These are phyloP conservation scores for Calonectria hawksworthii DNA, from an alignment of 2,329 filamentous ascomycete species.

Conservation along the genomic window DNA sequence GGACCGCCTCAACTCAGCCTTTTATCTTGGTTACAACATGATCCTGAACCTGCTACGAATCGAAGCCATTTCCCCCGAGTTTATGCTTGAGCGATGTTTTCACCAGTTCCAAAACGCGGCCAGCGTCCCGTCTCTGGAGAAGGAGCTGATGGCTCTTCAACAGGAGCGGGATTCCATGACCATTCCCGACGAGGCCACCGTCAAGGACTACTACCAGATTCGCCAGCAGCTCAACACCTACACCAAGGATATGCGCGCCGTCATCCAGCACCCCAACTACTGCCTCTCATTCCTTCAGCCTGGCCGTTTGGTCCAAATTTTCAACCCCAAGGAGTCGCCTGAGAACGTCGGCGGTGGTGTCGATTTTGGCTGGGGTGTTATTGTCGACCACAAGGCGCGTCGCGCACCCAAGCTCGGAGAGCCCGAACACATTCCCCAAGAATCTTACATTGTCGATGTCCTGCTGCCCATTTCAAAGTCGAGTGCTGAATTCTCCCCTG, in stretches of 20 bases:
- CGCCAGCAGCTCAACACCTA: constrained; percentile 87
- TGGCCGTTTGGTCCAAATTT: constrained; percentile 90
- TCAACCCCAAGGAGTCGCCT: constrained; percentile 70
- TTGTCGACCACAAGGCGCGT: constrained; percentile 80
- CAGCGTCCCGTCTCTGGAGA: constrained; percentile 86
- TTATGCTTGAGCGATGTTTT: constrained; percentile 98
- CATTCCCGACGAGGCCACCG: constrained; percentile 87
- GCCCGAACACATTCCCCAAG: constrained; percentile 79
- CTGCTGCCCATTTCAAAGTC: constrained; percentile 73
- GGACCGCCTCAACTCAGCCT: constrained; percentile 96
- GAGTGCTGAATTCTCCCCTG: constrained; percentile 60
- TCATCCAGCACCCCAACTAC: constrained; percentile 93
- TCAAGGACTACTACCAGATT: constrained; percentile 95
- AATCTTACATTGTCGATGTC: constrained; percentile 87
- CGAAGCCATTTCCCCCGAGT: constrained; percentile 99
- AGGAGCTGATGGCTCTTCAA: constrained; percentile 84
- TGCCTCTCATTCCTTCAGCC: constrained; percentile 87
- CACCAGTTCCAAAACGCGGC: constrained; percentile 98
- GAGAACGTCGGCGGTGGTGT: constrained; percentile 54
- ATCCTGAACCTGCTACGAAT: constrained; percentile 95
- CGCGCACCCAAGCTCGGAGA: constrained; percentile 76
- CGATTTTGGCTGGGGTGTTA: constrained; percentile 95
- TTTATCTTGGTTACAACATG: constrained; percentile 99
- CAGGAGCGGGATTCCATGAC: constrained; percentile 78
- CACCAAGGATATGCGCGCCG: constrained; percentile 88